Evolutionary conservation across 1,284 basidiomycete species (phyloP), one percentile per base, ranked within the genome.

Genomic region (Pseudozyma sp.): DNA sequence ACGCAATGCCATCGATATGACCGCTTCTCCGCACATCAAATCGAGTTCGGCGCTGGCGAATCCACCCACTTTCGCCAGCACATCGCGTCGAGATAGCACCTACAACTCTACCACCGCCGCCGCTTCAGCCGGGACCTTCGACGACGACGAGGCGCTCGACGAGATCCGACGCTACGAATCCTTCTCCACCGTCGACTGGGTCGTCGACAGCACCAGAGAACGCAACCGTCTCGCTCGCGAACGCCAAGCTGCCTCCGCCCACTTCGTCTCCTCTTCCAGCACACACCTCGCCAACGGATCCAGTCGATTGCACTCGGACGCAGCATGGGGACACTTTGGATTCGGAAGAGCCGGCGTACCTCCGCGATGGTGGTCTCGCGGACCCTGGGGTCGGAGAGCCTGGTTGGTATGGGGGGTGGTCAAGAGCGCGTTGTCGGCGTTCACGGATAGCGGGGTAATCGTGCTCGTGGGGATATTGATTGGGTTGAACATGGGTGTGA

Each of bases 401-500:
- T 84, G 75, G 75, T 54, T 65, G 11, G 39, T 68, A 17, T 78
- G 65, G 70, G 61, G 77, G 7, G 69, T 81, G 49, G 57, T 68
- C 45, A 66, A 71, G 42, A 72, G 65, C 33, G 71, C 77, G 0
- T 47, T 75, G 17, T 56, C 61, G 35, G 80, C 78, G 17, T 76
- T 73, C 37, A 79, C 77, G 0, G 81, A 84, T 44, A 82, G 74
- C 58, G 78, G 76, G 2, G 73, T 84, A 2, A 79, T 84, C 35
- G 69, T 84, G 39, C 59, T 83, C 14, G 82, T 83, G 7, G 95
- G 96, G 9, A 88, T 94, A 47, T 89, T 90, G 68, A 99, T 99
- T 72, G 97, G 97, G 24, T 81, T 97, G 50, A 96, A 94, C 77
- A 94, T 95, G 39, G 97, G 94, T 1, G 85, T 99, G 64, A 96